Evolutionary conservation across 2,329 filamentous ascomycete genomes (phyloP), one percentile per base, ranked within the genome.

Genomic region (Epicoccum sorghinum): DNA sequence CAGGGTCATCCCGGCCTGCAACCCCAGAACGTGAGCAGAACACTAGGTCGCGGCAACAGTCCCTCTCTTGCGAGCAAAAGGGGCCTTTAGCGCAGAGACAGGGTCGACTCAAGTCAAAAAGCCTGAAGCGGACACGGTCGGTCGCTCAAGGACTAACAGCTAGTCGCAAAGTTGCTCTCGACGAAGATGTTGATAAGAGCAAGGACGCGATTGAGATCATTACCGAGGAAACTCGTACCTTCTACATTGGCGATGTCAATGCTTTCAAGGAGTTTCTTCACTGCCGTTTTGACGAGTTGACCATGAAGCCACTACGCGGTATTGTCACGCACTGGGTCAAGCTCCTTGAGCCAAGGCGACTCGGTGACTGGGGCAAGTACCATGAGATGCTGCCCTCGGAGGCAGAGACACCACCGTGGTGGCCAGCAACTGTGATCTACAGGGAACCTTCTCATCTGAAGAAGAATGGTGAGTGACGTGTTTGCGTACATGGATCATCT

Each of bases 321-420:
- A 68, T 73, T 30, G 65, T 67, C n/a, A 70, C 68, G 2, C 59
- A 61, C 7, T 73, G 71, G 71, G 60, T 73, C 30, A 70, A 67
- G 50, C 56, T 61, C 18, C 50, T 69, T 6, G 65, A 66, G 35
- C 71, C 70, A 4, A 57, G 59, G 18, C 67, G 70, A 4, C 57
- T 64, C 32, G 55, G 61, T 9, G 39, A 46, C 7, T 70, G 66
- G 38, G 67, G 68, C 6, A 61, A 58, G 4, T 72, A 73, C 37
- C 62, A 67, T 45, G 65, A 62, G 41, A 56, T 59, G 43, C 36
- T 61, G 1, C 62, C 64, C 1, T 42, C 42, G 7, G 45, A 57
- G 24, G 53, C 56, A 35, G 46, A 53, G 24, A 61, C 57, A 6
- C 65, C 69, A 7, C 64, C 62, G 3, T 72, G 70, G 69, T 74